Evolutionary conservation across 805 yeast genomes (phyloP).

Genomic region (Pichia cephalocereana): DNA sequence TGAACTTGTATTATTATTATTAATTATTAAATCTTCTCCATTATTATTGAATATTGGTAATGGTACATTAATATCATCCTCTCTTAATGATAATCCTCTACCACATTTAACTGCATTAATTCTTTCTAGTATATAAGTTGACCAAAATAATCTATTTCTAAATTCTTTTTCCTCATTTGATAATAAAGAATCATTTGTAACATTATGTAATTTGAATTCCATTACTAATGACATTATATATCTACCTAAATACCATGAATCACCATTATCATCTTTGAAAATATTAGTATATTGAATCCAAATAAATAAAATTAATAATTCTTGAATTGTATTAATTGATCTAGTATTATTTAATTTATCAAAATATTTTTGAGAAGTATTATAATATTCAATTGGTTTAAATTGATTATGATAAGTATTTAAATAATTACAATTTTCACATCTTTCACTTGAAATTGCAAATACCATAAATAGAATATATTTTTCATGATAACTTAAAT

Average conservation of each 20-base stretch:
- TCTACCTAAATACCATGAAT: slow-evolving; percentile 19
- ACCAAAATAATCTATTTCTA: slow-evolving; percentile 19
- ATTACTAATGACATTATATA: slow-evolving; percentile 20
- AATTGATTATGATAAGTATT: slow-evolving; percentile 11
- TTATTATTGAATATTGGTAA: slow-evolving; percentile 13
- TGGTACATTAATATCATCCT: slow-evolving; percentile 18
- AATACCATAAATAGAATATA: slow-evolving; percentile 16
- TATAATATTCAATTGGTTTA: slow-evolving; percentile 16
- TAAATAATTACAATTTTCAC: slow-evolving; percentile 1
- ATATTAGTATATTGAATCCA: slow-evolving; percentile 17
- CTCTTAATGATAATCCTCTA: slow-evolving; percentile 17
- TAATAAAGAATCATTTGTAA: slow-evolving; percentile 15
- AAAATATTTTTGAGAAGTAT: slow-evolving; percentile 16
- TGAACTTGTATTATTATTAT: background rate
- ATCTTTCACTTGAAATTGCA: slow-evolving; percentile 14
- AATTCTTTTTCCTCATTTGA: slow-evolving; percentile 14
- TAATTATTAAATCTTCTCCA: slow-evolving; percentile 9
- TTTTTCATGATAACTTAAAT: slow-evolving; percentile 14
- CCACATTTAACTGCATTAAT: slow-evolving; percentile 20
- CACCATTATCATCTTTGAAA: slow-evolving; percentile 19
- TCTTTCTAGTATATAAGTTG: slow-evolving; percentile 17
- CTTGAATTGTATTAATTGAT: slow-evolving; percentile 15
- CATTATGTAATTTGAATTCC: slow-evolving; percentile 18
- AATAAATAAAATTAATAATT: slow-evolving; percentile 13
- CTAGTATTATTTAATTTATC: slow-evolving; percentile 12